Conservation (phyloP, 495 filamentous ascomycete species). For the Penicillium taxi region DNA sequence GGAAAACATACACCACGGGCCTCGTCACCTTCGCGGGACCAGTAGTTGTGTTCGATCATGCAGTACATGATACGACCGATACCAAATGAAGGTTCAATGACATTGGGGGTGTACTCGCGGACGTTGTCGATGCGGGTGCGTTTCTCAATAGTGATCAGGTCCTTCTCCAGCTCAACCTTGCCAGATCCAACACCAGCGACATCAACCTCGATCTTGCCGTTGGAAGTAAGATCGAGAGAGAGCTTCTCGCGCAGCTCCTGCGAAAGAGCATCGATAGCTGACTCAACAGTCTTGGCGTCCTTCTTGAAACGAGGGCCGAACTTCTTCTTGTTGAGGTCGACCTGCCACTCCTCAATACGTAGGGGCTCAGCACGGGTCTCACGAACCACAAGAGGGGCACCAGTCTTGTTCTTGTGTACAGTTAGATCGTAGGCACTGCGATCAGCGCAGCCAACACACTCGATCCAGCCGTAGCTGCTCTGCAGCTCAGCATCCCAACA, state of each 20-base stretch:
- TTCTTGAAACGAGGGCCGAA: constrained; percentile 76
- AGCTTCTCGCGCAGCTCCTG: constrained; percentile 67
- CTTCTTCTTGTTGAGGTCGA: constrained; percentile 77
- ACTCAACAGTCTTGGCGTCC: constrained; percentile 66
- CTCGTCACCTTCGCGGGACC: constrained; percentile 57
- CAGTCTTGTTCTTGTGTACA: constrained; percentile 76
- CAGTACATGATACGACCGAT: constrained; percentile 74
- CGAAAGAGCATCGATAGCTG: constrained; percentile 55
- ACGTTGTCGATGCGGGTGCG: constrained; percentile 59
- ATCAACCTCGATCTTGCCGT: constrained; percentile 59
- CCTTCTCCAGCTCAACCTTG: constrained; percentile 63
- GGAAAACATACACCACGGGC: constrained; percentile 52
- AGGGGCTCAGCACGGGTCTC: constrained; percentile 59
- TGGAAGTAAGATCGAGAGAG: constrained; percentile 52
- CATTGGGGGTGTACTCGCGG: constrained; percentile 73
- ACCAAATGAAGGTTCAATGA: constrained; percentile 81
- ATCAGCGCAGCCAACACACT: constrained; percentile 81
- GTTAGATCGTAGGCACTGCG: constrained; percentile 72
- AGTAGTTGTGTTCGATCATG: constrained; percentile 73
- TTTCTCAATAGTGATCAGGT: constrained; percentile 64
- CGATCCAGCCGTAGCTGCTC: constrained; percentile 77
- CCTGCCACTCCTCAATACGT: constrained; percentile 62
- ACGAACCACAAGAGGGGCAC: constrained; percentile 62
- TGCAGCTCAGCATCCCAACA: constrained; percentile 80
- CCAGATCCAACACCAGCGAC: constrained; percentile 55